phyloP scores from a whole-genome alignment of 495 filamentous ascomycete genomes.

The Penicillium flavigenum region DNA sequence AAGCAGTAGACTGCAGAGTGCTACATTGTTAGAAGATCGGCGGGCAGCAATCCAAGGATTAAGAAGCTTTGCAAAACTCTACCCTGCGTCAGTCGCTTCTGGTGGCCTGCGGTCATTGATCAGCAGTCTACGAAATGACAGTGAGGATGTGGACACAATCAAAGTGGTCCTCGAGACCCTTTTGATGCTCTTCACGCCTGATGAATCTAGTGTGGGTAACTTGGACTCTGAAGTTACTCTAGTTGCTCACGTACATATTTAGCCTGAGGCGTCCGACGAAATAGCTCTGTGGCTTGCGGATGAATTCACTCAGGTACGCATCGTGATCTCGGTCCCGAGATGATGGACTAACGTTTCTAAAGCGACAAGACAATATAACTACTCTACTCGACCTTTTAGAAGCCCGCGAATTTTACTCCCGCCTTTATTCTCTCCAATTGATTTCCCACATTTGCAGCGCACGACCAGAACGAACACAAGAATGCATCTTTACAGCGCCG shows the following conservation, averaged over 20 bases:
- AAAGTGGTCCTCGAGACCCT: constrained; percentile 94
- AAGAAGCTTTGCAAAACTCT: constrained; percentile 92
- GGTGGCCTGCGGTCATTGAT: constrained; percentile 86
- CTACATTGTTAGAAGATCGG: constrained; percentile 89
- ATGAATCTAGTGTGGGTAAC: constrained; percentile 63
- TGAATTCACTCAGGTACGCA: constrained; percentile 86
- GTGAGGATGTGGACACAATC: constrained; percentile 93
- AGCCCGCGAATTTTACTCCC: constrained; percentile 84
- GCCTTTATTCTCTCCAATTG: constrained; percentile 88
- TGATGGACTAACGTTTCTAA: constrained; percentile 43
- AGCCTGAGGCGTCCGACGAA: constrained; percentile 95
- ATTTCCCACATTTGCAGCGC: constrained; percentile 83
- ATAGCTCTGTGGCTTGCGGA: constrained; percentile 96
- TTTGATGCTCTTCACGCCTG: constrained; percentile 82
- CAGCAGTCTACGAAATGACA: constrained; percentile 77
- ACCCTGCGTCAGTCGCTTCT: constrained; percentile 94
- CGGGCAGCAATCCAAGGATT: constrained; percentile 89
- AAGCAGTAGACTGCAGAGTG: constrained; percentile 79
- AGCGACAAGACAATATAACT: constrained; percentile 96
- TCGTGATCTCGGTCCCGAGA: background rate
- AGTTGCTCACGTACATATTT: constrained; percentile 30
- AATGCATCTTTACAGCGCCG: constrained; percentile 86
- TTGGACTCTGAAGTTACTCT: background rate
- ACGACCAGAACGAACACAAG: constrained; percentile 89
- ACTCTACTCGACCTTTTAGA: constrained; percentile 87